Evolutionary conservation across 2,329 filamentous ascomycete species (phyloP), one percentile per base, ranked within the genome.

Genomic region (Pseudogymnoascus sp.): DNA sequence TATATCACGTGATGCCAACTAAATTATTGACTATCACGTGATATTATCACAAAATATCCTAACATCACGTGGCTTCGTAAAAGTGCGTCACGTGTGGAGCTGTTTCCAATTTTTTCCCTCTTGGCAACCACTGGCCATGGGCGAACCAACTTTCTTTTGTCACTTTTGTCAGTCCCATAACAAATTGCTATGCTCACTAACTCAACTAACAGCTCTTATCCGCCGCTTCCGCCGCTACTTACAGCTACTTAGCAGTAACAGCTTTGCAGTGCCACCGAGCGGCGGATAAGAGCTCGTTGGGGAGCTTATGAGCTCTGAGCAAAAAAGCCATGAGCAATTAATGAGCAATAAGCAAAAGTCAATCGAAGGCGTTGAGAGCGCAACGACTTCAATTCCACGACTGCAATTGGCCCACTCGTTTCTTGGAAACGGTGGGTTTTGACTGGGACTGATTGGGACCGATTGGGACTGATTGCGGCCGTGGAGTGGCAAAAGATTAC

Each of bases 181-280:
- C 45, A 55, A 55, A 55, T 55, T 55, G 8, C 25, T 19, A 3
- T 45, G 41, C 41, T 22, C 14, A 39, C 16, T 16, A 5, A 45
- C 4, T 16, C 12, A 19, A 49, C 33, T 14, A 55, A 55, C 2
- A 30, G 45, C 45, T 33, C 45, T 55, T 55, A 55, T 55, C 45
- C 45, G 45, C 45, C 45, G 45, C 45, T 55, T 55, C 45, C 45
- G 45, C 45, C 45, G 45, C 45, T 55, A 55, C 45, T 55, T 55
- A n/a, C 19, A 55, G 45, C 45, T 33, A 55, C 45, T 52, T 52
- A 19, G 8, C 23, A 52, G 45, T 52, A 49, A 49, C 45, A 52
- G 25, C 45, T 52, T 30, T 16, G 25, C 23, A 52, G n/a, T 33
- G 25, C 45, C 25, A 55, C 45, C 11, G n/a, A 55, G 45, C 45